These are phyloP conservation scores for Dittrichia graveolens DNA, from an alignment of 129 eudicot genomes.

Conservation along the genomic window DNA sequence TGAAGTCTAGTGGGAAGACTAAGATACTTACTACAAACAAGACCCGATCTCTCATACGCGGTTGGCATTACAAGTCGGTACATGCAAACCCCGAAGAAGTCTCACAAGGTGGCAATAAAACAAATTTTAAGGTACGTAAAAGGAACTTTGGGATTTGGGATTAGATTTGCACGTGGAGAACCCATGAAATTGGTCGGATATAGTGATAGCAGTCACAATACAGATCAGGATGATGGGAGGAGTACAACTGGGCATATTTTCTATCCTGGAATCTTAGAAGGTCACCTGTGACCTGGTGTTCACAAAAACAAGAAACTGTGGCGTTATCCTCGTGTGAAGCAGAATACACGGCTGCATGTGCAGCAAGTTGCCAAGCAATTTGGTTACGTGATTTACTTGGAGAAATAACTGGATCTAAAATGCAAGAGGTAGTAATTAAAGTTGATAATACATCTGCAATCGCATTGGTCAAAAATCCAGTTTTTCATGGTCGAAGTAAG, in stretches of 20 bases:
- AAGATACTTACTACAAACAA: not conserved
- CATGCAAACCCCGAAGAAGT: conserved; percentile 18
- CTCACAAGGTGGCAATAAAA: conserved; percentile 9
- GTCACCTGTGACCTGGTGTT: conserved; percentile 10
- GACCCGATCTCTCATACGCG: not conserved
- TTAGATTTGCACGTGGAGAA: not conserved
- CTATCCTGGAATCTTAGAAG: not conserved
- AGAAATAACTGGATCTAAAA: not conserved
- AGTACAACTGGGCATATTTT: conserved; percentile 26
- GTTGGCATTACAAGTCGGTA: conserved; percentile 15
- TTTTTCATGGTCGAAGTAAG: not conserved
- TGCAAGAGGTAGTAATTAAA: not conserved
- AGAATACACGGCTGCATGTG: conserved; percentile 11
- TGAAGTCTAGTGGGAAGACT: not conserved
- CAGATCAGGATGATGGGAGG: conserved; percentile 19
- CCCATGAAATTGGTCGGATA: not conserved
- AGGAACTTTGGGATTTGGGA: conserved; percentile 15
- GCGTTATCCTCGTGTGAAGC: conserved; percentile 18
- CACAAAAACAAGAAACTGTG: conserved; percentile 6
- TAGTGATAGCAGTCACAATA: conserved; percentile 18
- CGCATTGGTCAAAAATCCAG: not conserved
- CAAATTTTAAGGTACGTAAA: conserved; percentile 24
- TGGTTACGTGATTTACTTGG: not conserved
- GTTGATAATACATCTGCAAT: not conserved
- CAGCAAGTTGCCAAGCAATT: conserved; percentile 13